Percentiles rank a stretch among this genome's conserved stretches.
Conservation (phyloP, 1,284 basidiomycete species). For the Salmacisia buchloeana region DNA sequence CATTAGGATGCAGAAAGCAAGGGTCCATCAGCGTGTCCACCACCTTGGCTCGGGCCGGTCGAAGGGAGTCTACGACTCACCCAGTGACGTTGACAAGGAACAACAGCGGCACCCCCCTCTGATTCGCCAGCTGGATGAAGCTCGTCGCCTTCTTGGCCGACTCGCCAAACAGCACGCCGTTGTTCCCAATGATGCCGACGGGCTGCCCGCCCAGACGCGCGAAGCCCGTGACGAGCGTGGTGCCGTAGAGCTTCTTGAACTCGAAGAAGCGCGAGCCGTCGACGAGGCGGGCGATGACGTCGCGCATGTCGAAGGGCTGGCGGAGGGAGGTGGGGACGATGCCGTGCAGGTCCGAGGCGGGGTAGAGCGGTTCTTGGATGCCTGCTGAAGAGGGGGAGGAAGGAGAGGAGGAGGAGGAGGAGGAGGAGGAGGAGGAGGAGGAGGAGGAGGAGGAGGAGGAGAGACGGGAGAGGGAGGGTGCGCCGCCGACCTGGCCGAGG, state of each 20-base stretch:
- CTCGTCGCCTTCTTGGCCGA: slow-evolving; percentile 89
- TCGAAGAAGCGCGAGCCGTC: slow-evolving; percentile 88
- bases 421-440: neutral
- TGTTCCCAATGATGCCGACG: slow-evolving; percentile 72
- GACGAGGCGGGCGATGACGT: slow-evolving; percentile 82
- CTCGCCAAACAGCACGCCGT: slow-evolving; percentile 87
- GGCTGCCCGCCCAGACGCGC: slow-evolving; percentile 53
- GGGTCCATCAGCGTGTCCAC: neutral
- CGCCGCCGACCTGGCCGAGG: slow-evolving; percentile 54
- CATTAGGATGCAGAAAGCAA: neutral
- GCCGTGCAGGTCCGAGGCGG: slow-evolving; percentile 73
- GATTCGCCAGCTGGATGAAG: slow-evolving; percentile 89
- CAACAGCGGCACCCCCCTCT: slow-evolving; percentile 78
- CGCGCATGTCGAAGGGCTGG: slow-evolving; percentile 85
- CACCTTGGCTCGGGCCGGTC: too few species aligned
- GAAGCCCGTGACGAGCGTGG: slow-evolving; percentile 74
- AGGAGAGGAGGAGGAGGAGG: neutral
- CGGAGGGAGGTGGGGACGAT: slow-evolving; percentile 84
- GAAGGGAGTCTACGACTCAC: neutral
- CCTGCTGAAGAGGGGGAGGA: slow-evolving; percentile 31
- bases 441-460: neutral
- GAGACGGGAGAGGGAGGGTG: neutral
- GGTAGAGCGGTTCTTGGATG: slow-evolving; percentile 72
- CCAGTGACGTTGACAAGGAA: slow-evolving; percentile 87
- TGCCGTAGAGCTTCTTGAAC: slow-evolving; percentile 90